Conservation (phyloP, 1,284 basidiomycete genomes). For the Ceratobasidium sp. region DNA sequence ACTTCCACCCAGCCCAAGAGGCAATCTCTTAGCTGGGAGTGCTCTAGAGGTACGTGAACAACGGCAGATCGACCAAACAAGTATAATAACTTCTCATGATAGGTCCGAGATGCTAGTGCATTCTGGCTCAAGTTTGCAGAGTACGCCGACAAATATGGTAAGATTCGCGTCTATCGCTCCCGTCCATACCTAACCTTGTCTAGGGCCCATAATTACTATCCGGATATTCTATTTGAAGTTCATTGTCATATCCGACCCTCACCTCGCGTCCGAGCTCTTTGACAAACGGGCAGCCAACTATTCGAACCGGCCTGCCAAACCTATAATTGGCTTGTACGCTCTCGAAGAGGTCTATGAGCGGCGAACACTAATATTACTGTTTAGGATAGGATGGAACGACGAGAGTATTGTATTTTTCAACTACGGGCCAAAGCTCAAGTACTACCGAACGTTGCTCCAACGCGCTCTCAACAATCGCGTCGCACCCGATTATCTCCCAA, state of each 20-base stretch:
- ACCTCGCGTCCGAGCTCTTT: slow-evolving; percentile 12
- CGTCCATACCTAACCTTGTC: not conserved
- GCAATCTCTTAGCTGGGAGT: slow-evolving; percentile 21
- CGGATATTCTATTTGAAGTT: slow-evolving; percentile 6
- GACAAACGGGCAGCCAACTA: slow-evolving; percentile 23
- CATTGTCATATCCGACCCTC: slow-evolving; percentile 16
- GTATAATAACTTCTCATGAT: not conserved
- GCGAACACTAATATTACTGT: not conserved
- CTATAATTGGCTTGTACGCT: slow-evolving; percentile 21
- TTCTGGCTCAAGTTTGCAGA: slow-evolving; percentile 39
- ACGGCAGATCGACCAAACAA: not conserved
- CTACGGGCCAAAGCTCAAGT: slow-evolving; percentile 23
- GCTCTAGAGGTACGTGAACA: slow-evolving; percentile 16
- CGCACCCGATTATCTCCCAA: slow-evolving; percentile 13
- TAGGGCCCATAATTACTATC: slow-evolving; percentile 25
- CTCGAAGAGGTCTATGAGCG: not conserved
- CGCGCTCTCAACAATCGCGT: slow-evolving; percentile 31
- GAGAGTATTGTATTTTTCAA: slow-evolving; percentile 16
- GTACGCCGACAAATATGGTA: slow-evolving; percentile 25
- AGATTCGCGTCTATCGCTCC: not conserved
- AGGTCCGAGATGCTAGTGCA: slow-evolving; percentile 31
- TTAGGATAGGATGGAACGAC: slow-evolving; percentile 19
- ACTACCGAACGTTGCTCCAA: slow-evolving; percentile 22
- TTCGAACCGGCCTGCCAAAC: not conserved
- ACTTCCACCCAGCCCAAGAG: slow-evolving; percentile 16